Base-by-base conservation (phyloP, 805 yeast genomes). In the Lachancea nothofagi region DNA sequence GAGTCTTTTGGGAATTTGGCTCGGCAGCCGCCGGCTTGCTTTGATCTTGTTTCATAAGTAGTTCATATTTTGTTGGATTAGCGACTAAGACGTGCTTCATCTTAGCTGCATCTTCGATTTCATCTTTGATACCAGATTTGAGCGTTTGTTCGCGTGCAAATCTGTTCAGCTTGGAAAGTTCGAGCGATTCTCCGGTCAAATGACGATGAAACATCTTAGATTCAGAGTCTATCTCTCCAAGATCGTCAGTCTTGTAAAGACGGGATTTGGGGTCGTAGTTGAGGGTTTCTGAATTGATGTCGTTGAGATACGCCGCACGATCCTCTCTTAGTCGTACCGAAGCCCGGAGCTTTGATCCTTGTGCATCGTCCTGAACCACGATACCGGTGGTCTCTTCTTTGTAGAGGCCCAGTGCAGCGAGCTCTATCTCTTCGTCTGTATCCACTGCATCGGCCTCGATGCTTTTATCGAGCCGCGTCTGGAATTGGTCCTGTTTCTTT, bases 281-380 rank as follows among this genome's bases (percentile, higher is more conserved):
- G 6, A 72, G 58, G 29, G 68, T 71, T 20, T 62, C 67, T 1
- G 70, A 54, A 45, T 69, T 65, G 8, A 75, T 61, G 31, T 79
- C 70, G 54, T 75, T 64, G 50, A 76, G 53, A 66, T 86, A 77
- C 46, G 76, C 60, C n/a, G 96, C 94, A 28, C 77, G 77, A 53
- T 87, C 96, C 45, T 79, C 83, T 39, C 89, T 57, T 23, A 83
- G 76, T 35, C 95, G 62, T 0, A 83, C 71, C 7, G 74, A 49
- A n/a, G 59, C 49, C 4, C 44, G 41, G 10, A 43, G 32, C n/a
- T 40, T 35, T 15, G 48, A 33, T 18, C 46, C 44, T 6, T 44
- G 33, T 7, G 43, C 38, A 24, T 48, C 44, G 38, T 57, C 51
- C 29, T 47, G 40, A 34, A 53, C 49, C 24, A 55, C 26, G 12